These are phyloP conservation scores for Echeveria elegans DNA, from an alignment of 164 flowering plant species.

Conservation along the genomic window DNA sequence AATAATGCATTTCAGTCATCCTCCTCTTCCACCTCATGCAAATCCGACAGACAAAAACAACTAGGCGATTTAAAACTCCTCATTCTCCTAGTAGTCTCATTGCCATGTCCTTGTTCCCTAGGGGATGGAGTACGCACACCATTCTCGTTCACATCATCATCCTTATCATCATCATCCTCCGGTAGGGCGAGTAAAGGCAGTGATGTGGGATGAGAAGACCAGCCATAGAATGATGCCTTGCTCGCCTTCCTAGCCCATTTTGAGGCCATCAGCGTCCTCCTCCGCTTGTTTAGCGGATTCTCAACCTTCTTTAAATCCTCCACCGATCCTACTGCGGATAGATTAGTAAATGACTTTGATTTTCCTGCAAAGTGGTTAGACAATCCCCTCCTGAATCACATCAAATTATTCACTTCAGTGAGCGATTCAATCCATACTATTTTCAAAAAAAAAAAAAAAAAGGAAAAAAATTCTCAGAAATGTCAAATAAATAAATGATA, in stretches of 20 bases:
- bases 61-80: conserved; percentile 21
- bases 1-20: neutral
- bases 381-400: conserved; percentile 46
- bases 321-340: conserved; percentile 25
- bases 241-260: conserved; percentile 19
- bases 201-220: conserved; percentile 26
- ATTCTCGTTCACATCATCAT: neutral
- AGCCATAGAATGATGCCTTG: conserved; percentile 26
- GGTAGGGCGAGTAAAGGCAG: conserved; percentile 32
- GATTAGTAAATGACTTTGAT: conserved; percentile 51
- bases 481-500: too few relatives aligned
- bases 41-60: conserved; percentile 33
- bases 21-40: conserved; percentile 15
- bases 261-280: conserved; percentile 35
- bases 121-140: neutral
- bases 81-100: conserved; percentile 11
- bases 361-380: conserved; percentile 48
- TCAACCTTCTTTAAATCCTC: conserved; percentile 44
- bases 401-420: neutral
- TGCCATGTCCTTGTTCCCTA: neutral
- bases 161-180: conserved; percentile 25
- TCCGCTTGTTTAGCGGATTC: conserved; percentile 55
- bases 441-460: neutral
- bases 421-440: too few relatives aligned
- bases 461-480: too few relatives aligned